Evolutionary conservation across 2,329 filamentous ascomycete genomes (phyloP).

Genomic region (Neobulgaria alba): DNA sequence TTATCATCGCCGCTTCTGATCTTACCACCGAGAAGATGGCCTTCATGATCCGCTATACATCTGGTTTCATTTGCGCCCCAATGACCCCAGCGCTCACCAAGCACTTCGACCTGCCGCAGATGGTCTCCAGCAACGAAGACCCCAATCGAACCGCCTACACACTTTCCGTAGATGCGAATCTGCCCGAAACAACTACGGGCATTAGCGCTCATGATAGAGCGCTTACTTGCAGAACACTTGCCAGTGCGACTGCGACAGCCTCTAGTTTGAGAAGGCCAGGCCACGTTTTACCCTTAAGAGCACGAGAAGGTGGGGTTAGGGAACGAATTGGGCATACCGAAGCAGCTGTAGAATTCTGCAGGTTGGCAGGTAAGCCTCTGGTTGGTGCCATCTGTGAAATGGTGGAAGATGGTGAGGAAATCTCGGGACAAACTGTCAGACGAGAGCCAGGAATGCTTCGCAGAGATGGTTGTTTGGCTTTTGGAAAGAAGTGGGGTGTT

Average conservation of each 20-base stretch:
- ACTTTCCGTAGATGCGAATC: conserved; percentile 69
- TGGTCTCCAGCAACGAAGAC: conserved; percentile 68
- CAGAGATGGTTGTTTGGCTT: conserved; percentile 76
- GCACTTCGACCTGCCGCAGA: conserved; percentile 72
- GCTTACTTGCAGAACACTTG: conserved; percentile 70
- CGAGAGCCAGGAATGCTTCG: conserved; percentile 79
- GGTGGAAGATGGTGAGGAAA: conserved; percentile 73
- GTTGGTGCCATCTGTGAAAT: conserved; percentile 87
- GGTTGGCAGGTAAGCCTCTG: conserved; percentile 66
- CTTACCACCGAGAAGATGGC: conserved; percentile 87
- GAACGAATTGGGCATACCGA: conserved; percentile 83
- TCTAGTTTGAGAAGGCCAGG: conserved; percentile 71
- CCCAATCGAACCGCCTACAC: conserved; percentile 90
- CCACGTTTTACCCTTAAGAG: conserved; percentile 80
- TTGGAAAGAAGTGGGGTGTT: conserved; percentile 81
- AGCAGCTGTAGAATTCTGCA: conserved; percentile 84
- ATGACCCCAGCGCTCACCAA: conserved; percentile 61
- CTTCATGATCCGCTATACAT: conserved; percentile 88
- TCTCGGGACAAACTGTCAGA: conserved; percentile 58
- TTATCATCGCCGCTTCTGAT: conserved; percentile 84
- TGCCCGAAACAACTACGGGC: conserved; percentile 71
- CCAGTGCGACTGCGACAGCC: conserved; percentile 40
- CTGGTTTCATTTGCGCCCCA: conserved; percentile 86
- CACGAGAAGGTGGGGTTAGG: conserved; percentile 70
- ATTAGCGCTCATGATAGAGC: conserved; percentile 85